A percentile compares a stretch with the other conserved stretches of the same genome.
These are phyloP conservation scores for Aspergillus cristatus DNA, from an alignment of 495 filamentous ascomycete genomes.

Conservation along the genomic window DNA sequence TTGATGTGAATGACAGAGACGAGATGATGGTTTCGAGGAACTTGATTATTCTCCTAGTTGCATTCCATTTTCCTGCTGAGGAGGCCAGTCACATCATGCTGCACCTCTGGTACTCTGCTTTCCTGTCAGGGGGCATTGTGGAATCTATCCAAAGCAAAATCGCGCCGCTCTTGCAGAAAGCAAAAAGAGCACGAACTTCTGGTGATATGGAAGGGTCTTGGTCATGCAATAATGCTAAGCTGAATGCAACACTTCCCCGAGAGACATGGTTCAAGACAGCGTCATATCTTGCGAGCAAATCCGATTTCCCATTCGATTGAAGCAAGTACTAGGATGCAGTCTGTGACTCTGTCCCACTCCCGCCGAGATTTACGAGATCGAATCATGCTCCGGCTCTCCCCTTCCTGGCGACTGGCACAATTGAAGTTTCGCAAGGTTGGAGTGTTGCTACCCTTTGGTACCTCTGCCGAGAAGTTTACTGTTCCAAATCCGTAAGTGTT, in stretches of 20 bases:
- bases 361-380: conserved; percentile 12
- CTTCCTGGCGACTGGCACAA: conserved; percentile 6
- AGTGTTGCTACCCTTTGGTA: conserved; percentile 18
- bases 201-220: no score
- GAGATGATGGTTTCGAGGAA: no score
- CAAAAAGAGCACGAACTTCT: no score
- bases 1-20: no score
- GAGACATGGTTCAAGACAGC: not conserved
- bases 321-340: not conserved
- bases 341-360: not conserved
- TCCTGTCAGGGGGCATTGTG: no score
- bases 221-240: not conserved
- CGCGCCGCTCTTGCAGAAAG: no score
- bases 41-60: no score
- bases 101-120: no score
- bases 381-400: conserved; percentile 3
- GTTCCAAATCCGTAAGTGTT: conserved; percentile 20
- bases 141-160: no score
- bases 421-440: conserved; percentile 14
- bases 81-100: no score
- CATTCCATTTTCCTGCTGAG: no score
- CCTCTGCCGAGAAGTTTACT: conserved; percentile 7
- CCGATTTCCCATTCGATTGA: not conserved
- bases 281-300: not conserved
- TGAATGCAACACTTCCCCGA: not conserved